Percentiles rank a stretch among this genome's conserved stretches.
phyloP scores from a whole-genome alignment of 2,329 filamentous ascomycete genomes.

The Apiospora koreana region DNA sequence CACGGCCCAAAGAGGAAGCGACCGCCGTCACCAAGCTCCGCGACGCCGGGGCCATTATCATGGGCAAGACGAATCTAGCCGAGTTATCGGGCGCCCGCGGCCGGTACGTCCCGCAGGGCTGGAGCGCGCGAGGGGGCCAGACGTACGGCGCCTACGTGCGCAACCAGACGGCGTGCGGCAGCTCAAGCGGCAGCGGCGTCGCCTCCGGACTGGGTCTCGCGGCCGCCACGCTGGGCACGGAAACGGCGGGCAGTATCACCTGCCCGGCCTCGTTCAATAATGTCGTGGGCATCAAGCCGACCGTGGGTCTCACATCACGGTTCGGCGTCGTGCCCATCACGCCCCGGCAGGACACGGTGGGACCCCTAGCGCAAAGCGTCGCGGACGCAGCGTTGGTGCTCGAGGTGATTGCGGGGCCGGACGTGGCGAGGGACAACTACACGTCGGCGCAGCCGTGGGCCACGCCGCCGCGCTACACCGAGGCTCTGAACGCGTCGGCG shows the following conservation, averaged over 20 bases:
- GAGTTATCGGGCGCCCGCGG: slow-evolving; percentile 62
- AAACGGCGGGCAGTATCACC: slow-evolving; percentile 66
- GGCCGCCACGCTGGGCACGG: slow-evolving; percentile 60
- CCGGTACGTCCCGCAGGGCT: slow-evolving; percentile 57
- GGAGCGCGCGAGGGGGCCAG: slow-evolving; percentile 65
- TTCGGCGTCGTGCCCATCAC: slow-evolving; percentile 59
- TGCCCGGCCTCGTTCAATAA: slow-evolving; percentile 56
- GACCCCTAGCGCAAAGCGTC: slow-evolving; percentile 57
- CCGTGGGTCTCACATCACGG: slow-evolving; percentile 64
- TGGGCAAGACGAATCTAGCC: slow-evolving; percentile 60
- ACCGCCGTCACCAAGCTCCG: slow-evolving; percentile 56
- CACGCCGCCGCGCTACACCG: slow-evolving; percentile 53
- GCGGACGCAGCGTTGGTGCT: slow-evolving; percentile 58
- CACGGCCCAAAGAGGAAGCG: slow-evolving; percentile 13
- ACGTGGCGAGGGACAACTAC: slow-evolving; percentile 53
- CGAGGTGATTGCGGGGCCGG: slow-evolving; percentile 57
- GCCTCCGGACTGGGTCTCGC: slow-evolving; percentile 60
- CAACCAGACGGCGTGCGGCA: slow-evolving; percentile 61
- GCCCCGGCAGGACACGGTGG: slow-evolving; percentile 57
- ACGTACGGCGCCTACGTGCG: slow-evolving; percentile 61
- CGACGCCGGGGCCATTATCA: slow-evolving; percentile 55
- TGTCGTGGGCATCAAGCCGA: slow-evolving; percentile 69
- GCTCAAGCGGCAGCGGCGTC: slow-evolving; percentile 63
- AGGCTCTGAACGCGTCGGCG: slow-evolving; percentile 51
- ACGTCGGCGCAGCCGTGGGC: slow-evolving; percentile 55